Percentiles rank a stretch among this genome's conserved stretches.
Conservation (phyloP, 2,329 filamentous ascomycete species). For the Alternaria triticina region DNA sequence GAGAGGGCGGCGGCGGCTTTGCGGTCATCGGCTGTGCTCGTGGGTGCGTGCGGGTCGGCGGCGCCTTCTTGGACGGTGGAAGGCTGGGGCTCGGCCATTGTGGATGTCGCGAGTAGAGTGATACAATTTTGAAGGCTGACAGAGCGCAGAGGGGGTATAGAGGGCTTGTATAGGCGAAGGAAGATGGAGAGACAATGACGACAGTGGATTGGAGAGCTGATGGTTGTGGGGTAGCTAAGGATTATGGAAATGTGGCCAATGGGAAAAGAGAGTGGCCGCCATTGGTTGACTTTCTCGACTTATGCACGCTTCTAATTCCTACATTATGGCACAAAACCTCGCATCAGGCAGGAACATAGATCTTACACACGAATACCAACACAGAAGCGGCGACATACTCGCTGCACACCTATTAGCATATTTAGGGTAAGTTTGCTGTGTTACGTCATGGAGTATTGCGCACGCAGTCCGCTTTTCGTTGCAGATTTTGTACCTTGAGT, state of each 20-base stretch:
- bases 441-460: neutral
- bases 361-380: neutral
- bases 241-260: slow-evolving; percentile 20
- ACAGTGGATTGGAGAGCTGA: neutral
- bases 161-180: neutral
- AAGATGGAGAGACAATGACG: neutral
- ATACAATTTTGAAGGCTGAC: neutral
- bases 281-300: slow-evolving; percentile 9
- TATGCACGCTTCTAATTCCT: neutral
- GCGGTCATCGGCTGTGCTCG: slow-evolving; percentile 73
- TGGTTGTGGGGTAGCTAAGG: slow-evolving; percentile 14
- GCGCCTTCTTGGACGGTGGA: slow-evolving; percentile 65
- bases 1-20: slow-evolving; percentile 78
- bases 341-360: neutral
- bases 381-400: neutral
- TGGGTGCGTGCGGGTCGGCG: slow-evolving; percentile 53
- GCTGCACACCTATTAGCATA: neutral
- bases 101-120: slow-evolving; percentile 1
- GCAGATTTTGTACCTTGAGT: slow-evolving; percentile 22
- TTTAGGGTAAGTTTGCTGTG: neutral
- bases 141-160: neutral
- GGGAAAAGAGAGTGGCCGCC: slow-evolving; percentile 16
- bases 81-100: slow-evolving; percentile 69
- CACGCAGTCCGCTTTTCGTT: slow-evolving; percentile 5
- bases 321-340: neutral